Evolutionary conservation across 257 asterid species (phyloP).

Genomic region (Solanum virginianum): DNA sequence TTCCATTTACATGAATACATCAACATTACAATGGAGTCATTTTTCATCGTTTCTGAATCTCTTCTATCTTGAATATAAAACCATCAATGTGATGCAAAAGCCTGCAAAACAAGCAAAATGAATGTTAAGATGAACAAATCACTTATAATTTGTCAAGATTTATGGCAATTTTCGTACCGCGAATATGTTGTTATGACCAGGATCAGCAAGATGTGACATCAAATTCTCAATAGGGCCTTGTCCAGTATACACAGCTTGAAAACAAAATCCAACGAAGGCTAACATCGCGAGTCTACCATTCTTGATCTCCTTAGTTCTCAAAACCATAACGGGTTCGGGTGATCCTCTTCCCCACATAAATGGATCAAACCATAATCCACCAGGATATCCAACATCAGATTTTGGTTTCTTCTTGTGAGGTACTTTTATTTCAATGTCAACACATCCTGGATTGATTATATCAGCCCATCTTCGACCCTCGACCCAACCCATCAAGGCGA

Average conservation of each 20-base stretch:
- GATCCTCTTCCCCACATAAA: conserved; percentile 90
- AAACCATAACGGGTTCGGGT: conserved; percentile 78
- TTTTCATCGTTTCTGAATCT: neutral
- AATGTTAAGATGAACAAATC: neutral
- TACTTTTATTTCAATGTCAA: conserved; percentile 47
- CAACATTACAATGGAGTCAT: neutral
- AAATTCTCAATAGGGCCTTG: conserved; percentile 63
- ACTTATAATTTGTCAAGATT: neutral
- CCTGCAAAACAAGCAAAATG: conserved; percentile 18
- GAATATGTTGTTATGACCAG: conserved; percentile 72
- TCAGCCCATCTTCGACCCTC: conserved; percentile 96
- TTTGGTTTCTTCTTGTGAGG: conserved; percentile 55
- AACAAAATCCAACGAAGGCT: conserved; percentile 76
- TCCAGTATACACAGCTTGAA: conserved; percentile 70
- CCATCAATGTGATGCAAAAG: conserved; percentile 33
- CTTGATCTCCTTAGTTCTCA: conserved; percentile 85
- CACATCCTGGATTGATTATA: conserved; percentile 63
- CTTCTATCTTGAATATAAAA: neutral
- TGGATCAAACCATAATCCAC: conserved; percentile 78
- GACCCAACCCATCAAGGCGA: conserved; percentile 77
- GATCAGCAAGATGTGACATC: conserved; percentile 73
- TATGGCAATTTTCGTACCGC: conserved; percentile 25
- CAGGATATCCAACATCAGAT: conserved; percentile 84
- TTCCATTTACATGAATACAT: neutral
- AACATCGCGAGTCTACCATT: conserved; percentile 85